Conservation (phyloP, 2,329 filamentous ascomycete species). For the Aspergillus sp. region DNA sequence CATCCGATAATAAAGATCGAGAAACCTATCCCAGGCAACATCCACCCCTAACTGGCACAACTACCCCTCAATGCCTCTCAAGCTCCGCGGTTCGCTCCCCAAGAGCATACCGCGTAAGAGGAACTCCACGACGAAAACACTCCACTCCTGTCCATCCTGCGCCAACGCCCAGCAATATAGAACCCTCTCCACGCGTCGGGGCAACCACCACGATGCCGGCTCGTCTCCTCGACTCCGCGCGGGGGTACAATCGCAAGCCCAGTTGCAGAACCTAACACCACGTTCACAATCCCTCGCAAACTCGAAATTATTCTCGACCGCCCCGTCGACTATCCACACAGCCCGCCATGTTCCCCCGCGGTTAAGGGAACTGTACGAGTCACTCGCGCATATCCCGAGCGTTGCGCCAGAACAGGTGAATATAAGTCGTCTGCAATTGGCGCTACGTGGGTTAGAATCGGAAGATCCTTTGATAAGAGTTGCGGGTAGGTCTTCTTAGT, state of each 20-base stretch:
- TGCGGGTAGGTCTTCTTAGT: constrained; percentile 44
- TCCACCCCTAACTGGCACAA: not conserved
- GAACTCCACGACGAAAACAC: constrained; percentile 17
- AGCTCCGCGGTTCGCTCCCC: constrained; percentile 36
- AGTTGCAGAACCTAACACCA: not conserved
- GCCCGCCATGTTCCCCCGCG: constrained; percentile 53
- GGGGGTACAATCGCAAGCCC: not conserved
- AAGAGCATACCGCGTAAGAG: constrained; percentile 34
- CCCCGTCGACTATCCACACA: constrained; percentile 53
- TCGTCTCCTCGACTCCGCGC: not conserved
- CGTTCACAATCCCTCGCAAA: constrained; percentile 43
- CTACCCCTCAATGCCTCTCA: constrained; percentile 37
- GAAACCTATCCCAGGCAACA: not conserved
- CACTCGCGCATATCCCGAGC: constrained; percentile 52
- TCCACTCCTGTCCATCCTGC: constrained; percentile 45
- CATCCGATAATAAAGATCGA: not conserved
- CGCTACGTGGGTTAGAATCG: constrained; percentile 57
- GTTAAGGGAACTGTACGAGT: constrained; percentile 54
- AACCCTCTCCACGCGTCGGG: constrained; percentile 29
- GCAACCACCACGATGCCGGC: constrained; percentile 3
- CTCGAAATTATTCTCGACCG: not conserved
- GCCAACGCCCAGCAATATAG: constrained; percentile 33
- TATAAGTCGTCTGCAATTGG: constrained; percentile 60
- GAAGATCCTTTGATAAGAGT: constrained; percentile 55
- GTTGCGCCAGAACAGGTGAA: constrained; percentile 58